Evolutionary conservation across 2,329 filamentous ascomycete species (phyloP), one percentile per base, ranked within the genome.

Genomic region (Tolypocladium amazonense): DNA sequence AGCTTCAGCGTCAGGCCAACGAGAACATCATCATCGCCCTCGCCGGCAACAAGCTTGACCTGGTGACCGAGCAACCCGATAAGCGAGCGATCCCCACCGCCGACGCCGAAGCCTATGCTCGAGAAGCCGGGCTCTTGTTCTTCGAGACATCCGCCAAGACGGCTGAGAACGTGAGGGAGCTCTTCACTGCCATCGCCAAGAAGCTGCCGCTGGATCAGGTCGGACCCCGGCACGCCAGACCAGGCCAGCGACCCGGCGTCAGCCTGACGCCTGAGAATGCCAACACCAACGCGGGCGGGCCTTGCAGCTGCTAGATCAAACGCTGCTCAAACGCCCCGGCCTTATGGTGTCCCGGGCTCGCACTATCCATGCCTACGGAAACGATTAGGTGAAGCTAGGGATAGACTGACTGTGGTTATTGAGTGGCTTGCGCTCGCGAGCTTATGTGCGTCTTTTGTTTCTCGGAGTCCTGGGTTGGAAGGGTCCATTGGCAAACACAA

Each of bases 11-110:
- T 72, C 94, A 99, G 78, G 94, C 95, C 64, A 99, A 97, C 80
- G 94, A 99, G 77, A 97, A 97, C 77, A 99, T 99, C 75, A 92
- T 99, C 76, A 99, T 99, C 71, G 94, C 94, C 55, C 86, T 99
- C 52, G 94, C 93, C 58, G 94, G 94, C 64, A 99, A 99, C 83
- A 97, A 99, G 79, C 82, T 96, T 71, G 94, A 99, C 82, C 80
- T 99, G 67, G 94, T 97, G 63, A 92, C 87, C 64, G 92, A 96
- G 71, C 89, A 90, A 72, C 93, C 93, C 56, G 93, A 97, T 74
- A 97, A 97, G 84, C 89, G 94, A 70, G 94, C 92, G 50, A 94
- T 99, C 63, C 73, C 87, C 62, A 88, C 89, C 27, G 88, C 88
- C 66, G 94, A 99, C 68, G 95, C 94, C 65, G 92, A 97, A 76